Conservation (phyloP, 148 eudicot genomes). For the Arbutus unedo region DNA sequence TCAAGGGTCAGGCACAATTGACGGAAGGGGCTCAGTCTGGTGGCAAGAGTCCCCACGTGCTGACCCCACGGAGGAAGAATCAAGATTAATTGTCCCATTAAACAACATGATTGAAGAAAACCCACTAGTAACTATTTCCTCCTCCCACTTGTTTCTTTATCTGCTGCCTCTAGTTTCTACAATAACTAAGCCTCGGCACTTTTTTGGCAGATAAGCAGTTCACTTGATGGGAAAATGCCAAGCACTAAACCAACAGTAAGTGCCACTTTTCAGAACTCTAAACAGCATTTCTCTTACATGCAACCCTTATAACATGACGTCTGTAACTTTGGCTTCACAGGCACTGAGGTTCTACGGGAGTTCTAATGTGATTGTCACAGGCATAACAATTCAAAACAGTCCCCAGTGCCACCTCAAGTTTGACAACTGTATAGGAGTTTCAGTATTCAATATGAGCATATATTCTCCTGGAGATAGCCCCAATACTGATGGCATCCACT, state of each 20-base stretch:
- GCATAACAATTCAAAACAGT: slow-evolving; percentile 86
- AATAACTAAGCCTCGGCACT: neutral
- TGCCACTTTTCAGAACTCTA: slow-evolving; percentile 15
- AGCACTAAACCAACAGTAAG: slow-evolving; percentile 83
- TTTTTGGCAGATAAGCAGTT: slow-evolving; percentile 53
- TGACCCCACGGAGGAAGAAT: slow-evolving; percentile 52
- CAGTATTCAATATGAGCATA: slow-evolving; percentile 51
- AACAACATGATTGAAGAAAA: slow-evolving; percentile 41
- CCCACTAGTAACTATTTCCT: slow-evolving; percentile 49
- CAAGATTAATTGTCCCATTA: slow-evolving; percentile 43
- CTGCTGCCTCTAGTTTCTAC: slow-evolving; percentile 11
- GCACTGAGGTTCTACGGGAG: slow-evolving; percentile 87
- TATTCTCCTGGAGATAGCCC: slow-evolving; percentile 92
- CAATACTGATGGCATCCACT: slow-evolving; percentile 94
- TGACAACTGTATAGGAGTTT: slow-evolving; percentile 66
- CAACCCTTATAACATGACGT: neutral
- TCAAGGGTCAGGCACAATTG: slow-evolving; percentile 70
- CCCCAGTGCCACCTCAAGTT: slow-evolving; percentile 89
- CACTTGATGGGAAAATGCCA: slow-evolving; percentile 68
- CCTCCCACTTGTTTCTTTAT: neutral
- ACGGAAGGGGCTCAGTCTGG: slow-evolving; percentile 89
- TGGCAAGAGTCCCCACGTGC: slow-evolving; percentile 64
- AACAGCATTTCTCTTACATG: neutral
- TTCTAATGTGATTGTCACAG: slow-evolving; percentile 77
- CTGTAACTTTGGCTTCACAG: slow-evolving; percentile 37